Percentiles rank a stretch among this genome's conserved stretches.
Evolutionary conservation across 768 basidiomycete species (phyloP).

Genomic region (Tylopilus vinaceipallidus): DNA sequence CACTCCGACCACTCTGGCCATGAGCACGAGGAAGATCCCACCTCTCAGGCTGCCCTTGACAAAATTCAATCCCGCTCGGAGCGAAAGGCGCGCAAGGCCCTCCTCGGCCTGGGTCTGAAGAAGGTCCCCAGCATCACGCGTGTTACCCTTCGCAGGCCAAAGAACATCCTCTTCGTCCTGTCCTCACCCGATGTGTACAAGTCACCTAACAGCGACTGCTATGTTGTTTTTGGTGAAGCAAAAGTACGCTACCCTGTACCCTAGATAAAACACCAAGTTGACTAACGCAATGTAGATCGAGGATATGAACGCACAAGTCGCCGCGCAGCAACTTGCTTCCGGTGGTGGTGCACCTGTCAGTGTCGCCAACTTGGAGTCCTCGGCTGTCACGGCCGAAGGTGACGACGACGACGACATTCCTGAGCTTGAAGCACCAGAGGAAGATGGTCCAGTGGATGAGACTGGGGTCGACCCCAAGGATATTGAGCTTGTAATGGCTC

Average conservation of each 20-base stretch:
- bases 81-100: conserved; percentile 93
- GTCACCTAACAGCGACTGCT: conserved; percentile 94
- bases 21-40: conserved; percentile 78
- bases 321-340: conserved; percentile 74
- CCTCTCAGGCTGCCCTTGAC: conserved; percentile 79
- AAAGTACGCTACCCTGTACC: conserved; percentile 51
- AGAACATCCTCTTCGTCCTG: conserved; percentile 94
- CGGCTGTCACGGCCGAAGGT: conserved; percentile 47
- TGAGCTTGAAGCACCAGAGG: conserved; percentile 78
- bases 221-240: conserved; percentile 99
- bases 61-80: conserved; percentile 95
- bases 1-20: conserved; percentile 77
- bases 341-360: conserved; percentile 44
- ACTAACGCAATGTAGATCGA: conserved; percentile 55
- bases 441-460: conserved; percentile 81
- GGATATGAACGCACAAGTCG: conserved; percentile 80
- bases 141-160: conserved; percentile 91
- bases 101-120: conserved; percentile 88
- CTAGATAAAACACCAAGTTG: neutral
- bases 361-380: conserved; percentile 47
- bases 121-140: conserved; percentile 90
- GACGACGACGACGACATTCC: conserved; percentile 80
- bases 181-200: conserved; percentile 97
- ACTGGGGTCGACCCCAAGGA: conserved; percentile 91
- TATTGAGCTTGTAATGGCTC: conserved; percentile 88